Evolutionary conservation across 257 asterid species (phyloP), one percentile per base, ranked within the genome.

Genomic region (Voacanga thouarsii): DNA sequence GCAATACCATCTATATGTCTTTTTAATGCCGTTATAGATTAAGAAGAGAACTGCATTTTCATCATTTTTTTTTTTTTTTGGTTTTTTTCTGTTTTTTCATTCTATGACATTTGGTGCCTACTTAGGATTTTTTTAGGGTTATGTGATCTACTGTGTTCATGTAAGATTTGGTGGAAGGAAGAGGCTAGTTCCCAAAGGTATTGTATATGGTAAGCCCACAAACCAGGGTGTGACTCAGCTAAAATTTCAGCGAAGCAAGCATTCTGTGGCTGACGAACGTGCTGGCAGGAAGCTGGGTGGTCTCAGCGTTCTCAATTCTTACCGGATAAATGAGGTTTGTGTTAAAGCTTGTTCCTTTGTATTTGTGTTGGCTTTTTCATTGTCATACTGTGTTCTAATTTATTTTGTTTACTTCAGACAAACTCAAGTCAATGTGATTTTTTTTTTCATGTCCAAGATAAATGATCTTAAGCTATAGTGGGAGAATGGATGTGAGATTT

Each of bases 251-350:
- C 80, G 80, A 39, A 75, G 80, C 77, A 80, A 76, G 80, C 72
- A 77, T 0, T 74, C 79, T 26, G 83, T 80, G 65, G 83, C 83
- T 2, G 83, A 80, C 76, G 83, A 80, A 66, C 72, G 83, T 24
- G 83, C 83, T 80, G 83, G 83, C 6, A 70, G 83, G 74, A 80
- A 80, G 77, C 51, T 80, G 12, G 83, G 80, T 59, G 83, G 83
- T 33, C 83, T 80, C 50, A 75, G 80, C 51, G 83, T 80, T 33
- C 80, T 80, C 49, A 80, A 76, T 49, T 80, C 83, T 11, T 80
- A 80, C 65, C 75, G 83, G 83, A 75, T 70, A 19, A 80, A 80
- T 28, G 83, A 80, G 83, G 83, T 80, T 23, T 5, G 77, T 47
- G 26, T n/a, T 37, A 6, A 14, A 28, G 7, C 65, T 23, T 24